Conservation (phyloP, 306 rosid genomes). For the Malus fusca region DNA sequence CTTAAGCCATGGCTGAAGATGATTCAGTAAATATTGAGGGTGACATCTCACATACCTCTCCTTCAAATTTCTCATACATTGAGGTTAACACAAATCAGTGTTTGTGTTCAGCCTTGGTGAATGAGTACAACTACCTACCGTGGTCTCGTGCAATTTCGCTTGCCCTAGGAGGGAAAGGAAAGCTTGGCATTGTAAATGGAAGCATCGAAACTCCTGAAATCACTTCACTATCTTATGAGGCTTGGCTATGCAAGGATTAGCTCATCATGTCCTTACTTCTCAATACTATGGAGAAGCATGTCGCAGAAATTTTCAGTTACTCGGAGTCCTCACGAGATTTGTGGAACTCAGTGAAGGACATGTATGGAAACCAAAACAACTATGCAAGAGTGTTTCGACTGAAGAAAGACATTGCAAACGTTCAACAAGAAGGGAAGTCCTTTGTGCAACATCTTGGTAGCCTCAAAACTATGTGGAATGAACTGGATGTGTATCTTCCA, state of each 20-base stretch:
- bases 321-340: background rate
- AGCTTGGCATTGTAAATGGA: background rate
- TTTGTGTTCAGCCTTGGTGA: background rate
- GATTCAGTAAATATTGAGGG: too few relatives aligned
- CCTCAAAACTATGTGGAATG: too few relatives aligned
- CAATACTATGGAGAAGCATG: background rate
- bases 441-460: too few relatives aligned
- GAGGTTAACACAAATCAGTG: background rate
- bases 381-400: too few relatives aligned
- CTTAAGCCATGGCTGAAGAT: too few relatives aligned
- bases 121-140: background rate
- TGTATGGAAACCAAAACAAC: too few relatives aligned
- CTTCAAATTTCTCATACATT: too few relatives aligned
- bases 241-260: background rate
- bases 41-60: too few relatives aligned
- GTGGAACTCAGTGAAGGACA: too few relatives aligned
- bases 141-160: background rate
- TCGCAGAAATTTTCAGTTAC: background rate
- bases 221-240: background rate
- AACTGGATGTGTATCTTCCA: too few relatives aligned
- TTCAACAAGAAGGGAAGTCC: too few relatives aligned
- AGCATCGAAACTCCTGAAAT: background rate
- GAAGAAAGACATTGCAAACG: too few relatives aligned
- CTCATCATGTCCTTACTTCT: background rate
- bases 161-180: background rate